These are phyloP conservation scores for Podospora tetraspora DNA, from an alignment of 495 filamentous ascomycete genomes.

Conservation along the genomic window DNA sequence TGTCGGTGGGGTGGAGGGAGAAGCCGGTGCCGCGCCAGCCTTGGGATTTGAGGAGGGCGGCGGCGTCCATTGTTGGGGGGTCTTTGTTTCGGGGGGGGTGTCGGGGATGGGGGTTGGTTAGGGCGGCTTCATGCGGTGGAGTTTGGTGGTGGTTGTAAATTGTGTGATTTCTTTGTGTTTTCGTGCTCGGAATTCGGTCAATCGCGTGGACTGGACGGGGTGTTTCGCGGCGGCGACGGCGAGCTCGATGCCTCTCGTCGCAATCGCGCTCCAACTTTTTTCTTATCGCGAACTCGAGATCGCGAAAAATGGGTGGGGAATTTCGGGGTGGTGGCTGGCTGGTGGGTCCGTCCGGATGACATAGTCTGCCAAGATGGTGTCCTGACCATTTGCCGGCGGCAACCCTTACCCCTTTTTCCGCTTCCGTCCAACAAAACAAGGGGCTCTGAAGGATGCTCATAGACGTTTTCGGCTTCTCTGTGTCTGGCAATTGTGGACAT, in stretches of 20 bases:
- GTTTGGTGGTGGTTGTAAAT: not conserved
- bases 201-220: not conserved
- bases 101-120: not conserved
- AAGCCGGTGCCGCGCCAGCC: slow-evolving; percentile 76
- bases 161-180: not conserved
- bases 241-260: not conserved
- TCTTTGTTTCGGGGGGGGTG: not conserved
- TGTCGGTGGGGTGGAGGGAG: slow-evolving; percentile 62
- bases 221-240: not conserved
- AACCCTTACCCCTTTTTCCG: not conserved
- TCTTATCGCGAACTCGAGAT: slow-evolving; percentile 4
- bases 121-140: not conserved
- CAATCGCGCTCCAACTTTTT: slow-evolving; percentile 1
- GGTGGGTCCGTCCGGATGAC: not conserved
- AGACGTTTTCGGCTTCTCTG: not conserved
- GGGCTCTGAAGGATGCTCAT: not conserved
- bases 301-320: not conserved
- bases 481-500: not conserved
- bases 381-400: not conserved
- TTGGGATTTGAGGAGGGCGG: slow-evolving; percentile 55
- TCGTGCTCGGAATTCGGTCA: not conserved
- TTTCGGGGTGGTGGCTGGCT: not conserved
- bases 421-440: not conserved
- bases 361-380: not conserved
- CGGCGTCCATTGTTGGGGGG: slow-evolving; percentile 24